Conservation (phyloP, 2,329 filamentous ascomycete genomes). For the Pestalotiopsis sp. region DNA sequence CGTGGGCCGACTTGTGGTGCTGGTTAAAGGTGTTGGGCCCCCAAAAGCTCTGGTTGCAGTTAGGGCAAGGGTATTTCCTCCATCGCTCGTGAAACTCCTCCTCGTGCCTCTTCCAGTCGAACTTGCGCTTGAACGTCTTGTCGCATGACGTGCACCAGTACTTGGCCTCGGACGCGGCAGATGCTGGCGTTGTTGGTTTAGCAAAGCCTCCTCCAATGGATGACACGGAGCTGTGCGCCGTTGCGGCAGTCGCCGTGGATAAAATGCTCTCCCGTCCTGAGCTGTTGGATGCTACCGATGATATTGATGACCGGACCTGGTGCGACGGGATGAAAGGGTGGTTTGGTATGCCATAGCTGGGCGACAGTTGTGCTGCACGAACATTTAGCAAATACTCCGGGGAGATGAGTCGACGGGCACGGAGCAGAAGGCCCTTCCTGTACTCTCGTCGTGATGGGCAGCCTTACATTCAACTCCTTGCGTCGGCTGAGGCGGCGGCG, state of each 20-base stretch:
- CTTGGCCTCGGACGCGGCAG: constrained; percentile 23
- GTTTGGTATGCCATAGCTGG: constrained; percentile 22
- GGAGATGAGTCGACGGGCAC: not conserved
- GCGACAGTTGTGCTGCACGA: constrained; percentile 16
- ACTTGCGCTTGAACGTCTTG: constrained; percentile 67
- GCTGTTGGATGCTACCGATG: constrained; percentile 28
- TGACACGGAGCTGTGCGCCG: constrained; percentile 30
- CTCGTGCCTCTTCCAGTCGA: constrained; percentile 70
- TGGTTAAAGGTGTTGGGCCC: constrained; percentile 69
- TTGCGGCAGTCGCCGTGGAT: constrained; percentile 28
- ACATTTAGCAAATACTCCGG: not conserved
- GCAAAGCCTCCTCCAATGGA: constrained; percentile 17
- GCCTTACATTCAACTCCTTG: constrained; percentile 21
- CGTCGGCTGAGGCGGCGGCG: constrained; percentile 15
- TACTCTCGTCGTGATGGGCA: not conserved
- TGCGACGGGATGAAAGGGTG: constrained; percentile 23
- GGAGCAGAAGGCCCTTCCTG: not conserved
- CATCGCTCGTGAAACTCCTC: constrained; percentile 70
- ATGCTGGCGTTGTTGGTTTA: constrained; percentile 15
- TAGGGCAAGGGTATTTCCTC: constrained; percentile 67
- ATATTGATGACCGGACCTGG: constrained; percentile 29
- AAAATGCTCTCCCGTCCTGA: constrained; percentile 33
- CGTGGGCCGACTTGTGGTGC: constrained; percentile 65
- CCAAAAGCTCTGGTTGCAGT: constrained; percentile 69
- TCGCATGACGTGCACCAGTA: constrained; percentile 51